Base-by-base conservation (phyloP, 2,329 filamentous ascomycete species). In the Penicillium paneum region DNA sequence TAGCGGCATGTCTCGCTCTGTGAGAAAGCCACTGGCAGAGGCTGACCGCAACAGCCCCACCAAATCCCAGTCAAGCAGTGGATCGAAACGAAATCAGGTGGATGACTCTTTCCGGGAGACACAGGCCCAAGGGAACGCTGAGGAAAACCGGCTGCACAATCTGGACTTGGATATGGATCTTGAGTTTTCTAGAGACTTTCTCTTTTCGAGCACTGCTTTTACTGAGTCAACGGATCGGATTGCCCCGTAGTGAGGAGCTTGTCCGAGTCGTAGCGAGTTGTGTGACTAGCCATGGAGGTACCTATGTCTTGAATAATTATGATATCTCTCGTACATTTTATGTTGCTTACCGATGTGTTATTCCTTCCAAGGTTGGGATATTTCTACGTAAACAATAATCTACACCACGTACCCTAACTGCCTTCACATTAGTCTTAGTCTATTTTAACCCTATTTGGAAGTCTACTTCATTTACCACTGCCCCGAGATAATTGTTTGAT, bases 171-270 rank as follows among this genome's bases (percentile, higher is more conserved):
- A 69, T 44, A 64, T 69, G 64, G 66, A 70, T 35, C 41, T 72
- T 48, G 71, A 74, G 42, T 71, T 71, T 48, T 68, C 68, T 0
- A 71, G 67, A 34, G 69, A 73, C 21, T 71, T 70, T 38, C 39
- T 73, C 15, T 72, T 73, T 36, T 69, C 65, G 12, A 71, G 68
- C 34, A 71, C 71, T 5, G 62, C 64, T 12, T 54, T 68, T 19
- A 67, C 68, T 5, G 62, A 62, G 8, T 53, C 61, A 4, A 63
- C 64, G 31, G 58, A 64, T 35, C 55, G 49, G 28, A 24, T 39
- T 31, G 50, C 52, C 19, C 47, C 17, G 11, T 42, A 49, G 45
- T 56, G 29, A 45, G 29, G 11, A 15, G 8, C 12, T 31, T 32
- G 28, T 24, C 21, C 2, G 32, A 12, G 17, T n/a, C n/a, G n/a